Evolutionary conservation across 1,139 yeast genomes (phyloP), one percentile per base, ranked within the genome.

Genomic region (Candida sojae): DNA sequence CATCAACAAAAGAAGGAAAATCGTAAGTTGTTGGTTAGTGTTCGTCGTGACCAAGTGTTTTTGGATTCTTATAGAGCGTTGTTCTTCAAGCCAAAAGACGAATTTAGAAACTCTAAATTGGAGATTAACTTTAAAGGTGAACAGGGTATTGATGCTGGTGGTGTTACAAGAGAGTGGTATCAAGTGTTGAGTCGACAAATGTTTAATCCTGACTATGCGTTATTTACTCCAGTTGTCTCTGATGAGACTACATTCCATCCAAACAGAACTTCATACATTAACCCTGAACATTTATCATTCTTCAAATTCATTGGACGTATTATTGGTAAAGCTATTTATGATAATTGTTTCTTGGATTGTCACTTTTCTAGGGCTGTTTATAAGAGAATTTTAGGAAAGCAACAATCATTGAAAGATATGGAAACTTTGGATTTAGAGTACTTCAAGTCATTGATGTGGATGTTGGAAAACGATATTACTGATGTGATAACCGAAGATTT

Each of bases 111-210:
- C 46, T 80, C 93, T 4, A 84, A 86, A 54, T 72, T 93, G 56
- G 93, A 88, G 48, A 84, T 95, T 40, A 80, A 79, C 31, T 95
- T 95, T 71, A 86, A 85, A 57, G 97, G 96, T 4, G 99, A 95
- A 64, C 88, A 88, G 50, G 99, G 99, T 57, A 89, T 93, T 44
- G 99, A 95, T 75, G 99, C 97, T 2, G 99, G 99, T 57, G 99
- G 99, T 45, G 86, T 95, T 23, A 90, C 97, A 0, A 77, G 99
- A 60, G 99, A 95, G 66, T 95, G 99, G 99, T 92, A 86, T 61
- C 98, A 91, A 63, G 96, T 92, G 8, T 70, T 95, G 49, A 86
- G 97, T 0, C 77, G 97, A 53, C 98, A 93, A 66, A 92, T 95
- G 89, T 91, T 93, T 69, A 92, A 93, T 62, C 96, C 99, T 0